phyloP scores from a whole-genome alignment of 83 land plant genomes.

The Picea mariana region DNA sequence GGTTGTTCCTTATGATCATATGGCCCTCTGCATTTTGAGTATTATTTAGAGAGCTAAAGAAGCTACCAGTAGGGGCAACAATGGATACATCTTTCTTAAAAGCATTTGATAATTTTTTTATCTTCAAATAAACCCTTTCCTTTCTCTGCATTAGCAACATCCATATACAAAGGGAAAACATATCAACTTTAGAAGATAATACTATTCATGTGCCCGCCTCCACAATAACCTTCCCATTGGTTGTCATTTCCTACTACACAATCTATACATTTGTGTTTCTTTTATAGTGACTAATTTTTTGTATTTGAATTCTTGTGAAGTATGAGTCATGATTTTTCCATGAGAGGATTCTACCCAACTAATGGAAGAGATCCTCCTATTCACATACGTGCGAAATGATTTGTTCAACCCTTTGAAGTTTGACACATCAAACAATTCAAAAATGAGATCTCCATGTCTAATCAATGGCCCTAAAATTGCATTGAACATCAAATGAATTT shows the following conservation, averaged over 20 bases:
- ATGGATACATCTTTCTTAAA: constrained; percentile 30
- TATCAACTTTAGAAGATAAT: constrained; percentile 17
- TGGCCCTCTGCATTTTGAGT: no score
- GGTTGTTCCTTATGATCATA: no score
- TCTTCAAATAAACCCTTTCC: constrained; percentile 29
- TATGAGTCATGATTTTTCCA: constrained; percentile 49
- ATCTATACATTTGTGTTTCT: constrained; percentile 31
- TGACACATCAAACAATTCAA: background rate
- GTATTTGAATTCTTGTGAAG: constrained; percentile 28
- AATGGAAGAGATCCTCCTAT: constrained; percentile 29
- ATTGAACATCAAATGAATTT: constrained; percentile 37
- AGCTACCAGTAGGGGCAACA: no score
- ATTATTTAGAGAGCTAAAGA: no score
- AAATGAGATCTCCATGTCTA: constrained; percentile 15
- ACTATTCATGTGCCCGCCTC: constrained; percentile 20
- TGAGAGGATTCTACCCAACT: constrained; percentile 69
- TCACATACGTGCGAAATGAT: constrained; percentile 29
- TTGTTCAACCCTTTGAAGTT: constrained; percentile 53
- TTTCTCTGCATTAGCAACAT: constrained; percentile 33
- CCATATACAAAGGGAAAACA: constrained; percentile 35
- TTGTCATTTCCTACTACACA: constrained; percentile 32
- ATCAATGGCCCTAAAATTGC: constrained; percentile 34
- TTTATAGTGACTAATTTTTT: constrained; percentile 39
- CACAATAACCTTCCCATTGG: constrained; percentile 19
- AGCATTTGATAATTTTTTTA: constrained; percentile 36